Base-by-base conservation (phyloP, 164 flowering plant genomes). In the Umbellularia californica region DNA sequence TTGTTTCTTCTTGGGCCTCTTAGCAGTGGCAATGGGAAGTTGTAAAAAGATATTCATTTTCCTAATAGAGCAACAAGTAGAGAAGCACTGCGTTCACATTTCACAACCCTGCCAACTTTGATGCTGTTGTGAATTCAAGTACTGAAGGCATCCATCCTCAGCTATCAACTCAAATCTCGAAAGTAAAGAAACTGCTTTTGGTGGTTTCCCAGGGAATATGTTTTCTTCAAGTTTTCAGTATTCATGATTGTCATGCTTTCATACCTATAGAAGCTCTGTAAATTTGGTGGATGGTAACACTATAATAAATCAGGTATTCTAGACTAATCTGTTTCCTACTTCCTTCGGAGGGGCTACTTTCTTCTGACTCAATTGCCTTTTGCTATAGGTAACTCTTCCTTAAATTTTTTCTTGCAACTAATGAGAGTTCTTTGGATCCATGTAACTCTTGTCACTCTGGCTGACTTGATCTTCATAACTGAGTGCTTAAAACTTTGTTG, bases 1-100 rank as follows among this genome's bases (percentile, higher is more conserved):
- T 65, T 33, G 3, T 41, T 7, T 55, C 67, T 58, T 66, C 67
- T 23, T 72, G 19, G 17, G 58, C 28, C 66, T 19, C 22, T 14
- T 23, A 19, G 30, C 22, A 60, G 58, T 65, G 51, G 76, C 65
- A 73, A 65, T 27, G 70, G 47, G 76, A 65, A 64, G 63, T 65
- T 73, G 76, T 73, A 66, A 73, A 66, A 73, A 66, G 76, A 73
- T 50, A 63, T 25, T 73, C 25, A 33, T 65, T 73, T 67, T 47
- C 60, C 30, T 41, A 28, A 12, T 17, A 73, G 70, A 65, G 70
- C 58, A 51, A 66, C 69, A 28, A 66, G 19, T 13, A 17, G 14
- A 55, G 20, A 55, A 20, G n/a, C 20, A 19, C 11, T 41, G 47
- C 47, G 10, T 41, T 41, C 47, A 9, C 10, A 24, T 3, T 23